phyloP scores from a whole-genome alignment of 805 yeast species.

The Ogataea saltuana region DNA sequence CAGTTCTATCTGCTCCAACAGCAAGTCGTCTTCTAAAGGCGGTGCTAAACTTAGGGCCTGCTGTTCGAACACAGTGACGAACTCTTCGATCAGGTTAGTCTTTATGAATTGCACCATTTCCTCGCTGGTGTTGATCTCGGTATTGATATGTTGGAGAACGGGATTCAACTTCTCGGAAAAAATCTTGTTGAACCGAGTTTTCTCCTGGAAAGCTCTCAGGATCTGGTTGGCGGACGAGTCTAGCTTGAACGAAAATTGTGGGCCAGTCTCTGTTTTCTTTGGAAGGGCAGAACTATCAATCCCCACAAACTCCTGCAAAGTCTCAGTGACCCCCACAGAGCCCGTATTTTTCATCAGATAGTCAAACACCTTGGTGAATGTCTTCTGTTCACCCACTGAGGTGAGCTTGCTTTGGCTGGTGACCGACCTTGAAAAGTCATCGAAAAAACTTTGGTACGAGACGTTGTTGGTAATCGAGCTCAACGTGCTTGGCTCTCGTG shows the following conservation, averaged over 20 bases:
- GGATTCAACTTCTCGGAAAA: conserved; percentile 21
- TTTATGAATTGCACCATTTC: conserved; percentile 26
- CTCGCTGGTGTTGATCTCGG: conserved; percentile 20
- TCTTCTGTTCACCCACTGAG: conserved; percentile 35
- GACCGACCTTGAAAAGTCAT: conserved; percentile 28
- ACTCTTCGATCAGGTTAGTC: conserved; percentile 22
- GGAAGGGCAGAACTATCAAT: conserved; percentile 12
- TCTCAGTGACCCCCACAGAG: conserved; percentile 28
- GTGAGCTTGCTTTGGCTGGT: conserved; percentile 23
- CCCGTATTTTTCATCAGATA: conserved; percentile 28
- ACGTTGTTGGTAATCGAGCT: conserved; percentile 20
- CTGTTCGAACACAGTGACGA: conserved; percentile 10
- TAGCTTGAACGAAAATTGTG: conserved; percentile 7
- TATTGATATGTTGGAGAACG: conserved; percentile 26
- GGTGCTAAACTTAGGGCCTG: conserved; percentile 3
- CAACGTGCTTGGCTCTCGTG: conserved; percentile 1
- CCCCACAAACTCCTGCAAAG: conserved; percentile 28
- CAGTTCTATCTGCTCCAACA: conserved; percentile 5
- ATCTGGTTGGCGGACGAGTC: conserved; percentile 6
- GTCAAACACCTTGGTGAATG: conserved; percentile 34
- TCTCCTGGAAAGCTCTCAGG: conserved; percentile 14
- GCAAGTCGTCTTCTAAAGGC: background rate
- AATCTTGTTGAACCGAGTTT: conserved; percentile 10
- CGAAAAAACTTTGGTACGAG: conserved; percentile 29
- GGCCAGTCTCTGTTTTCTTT: background rate